Evolutionary conservation across 768 basidiomycete genomes (phyloP).

Genomic region (Termitomyces sp.): DNA sequence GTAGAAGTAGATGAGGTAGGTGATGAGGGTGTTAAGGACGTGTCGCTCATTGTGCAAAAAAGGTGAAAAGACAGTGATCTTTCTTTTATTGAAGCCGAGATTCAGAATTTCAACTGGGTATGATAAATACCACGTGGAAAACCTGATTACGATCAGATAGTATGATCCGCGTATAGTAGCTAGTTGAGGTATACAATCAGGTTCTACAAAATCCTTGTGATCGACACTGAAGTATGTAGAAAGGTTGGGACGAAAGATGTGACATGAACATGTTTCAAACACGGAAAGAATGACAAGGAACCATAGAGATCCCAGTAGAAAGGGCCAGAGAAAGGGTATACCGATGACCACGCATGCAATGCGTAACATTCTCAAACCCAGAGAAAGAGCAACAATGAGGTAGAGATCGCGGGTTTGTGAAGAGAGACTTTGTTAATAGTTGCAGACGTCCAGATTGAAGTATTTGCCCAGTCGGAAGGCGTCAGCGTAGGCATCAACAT

Average conservation of each 20-base stretch:
- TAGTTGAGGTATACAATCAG: not conserved
- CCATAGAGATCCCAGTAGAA: slow-evolving; percentile 1
- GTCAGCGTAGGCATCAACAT: slow-evolving; percentile 43
- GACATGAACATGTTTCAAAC: not conserved
- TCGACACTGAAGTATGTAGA: no score
- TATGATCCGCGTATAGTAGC: not conserved
- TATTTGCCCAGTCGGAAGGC: slow-evolving; percentile 50
- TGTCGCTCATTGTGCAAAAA: slow-evolving; percentile 23
- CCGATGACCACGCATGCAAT: slow-evolving; percentile 6
- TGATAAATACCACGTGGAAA: not conserved
- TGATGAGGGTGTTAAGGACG: slow-evolving; percentile 30
- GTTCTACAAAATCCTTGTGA: not conserved
- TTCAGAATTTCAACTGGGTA: not conserved
- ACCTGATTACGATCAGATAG: slow-evolving; percentile 6
- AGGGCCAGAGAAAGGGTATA: not conserved
- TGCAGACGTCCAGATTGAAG: slow-evolving; percentile 54
- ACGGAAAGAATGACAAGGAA: not conserved
- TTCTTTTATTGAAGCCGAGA: no score
- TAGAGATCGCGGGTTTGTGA: not conserved
- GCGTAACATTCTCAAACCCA: not conserved
- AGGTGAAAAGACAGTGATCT: not conserved
- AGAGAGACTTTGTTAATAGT: slow-evolving; percentile 3
- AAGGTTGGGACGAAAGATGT: not conserved
- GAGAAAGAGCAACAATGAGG: slow-evolving; percentile 7
- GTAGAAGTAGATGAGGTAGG: slow-evolving; percentile 38